Percentiles rank a stretch among this genome's conserved stretches.
Evolutionary conservation across 345 rosid species (phyloP).

Genomic region (Acer negundo): DNA sequence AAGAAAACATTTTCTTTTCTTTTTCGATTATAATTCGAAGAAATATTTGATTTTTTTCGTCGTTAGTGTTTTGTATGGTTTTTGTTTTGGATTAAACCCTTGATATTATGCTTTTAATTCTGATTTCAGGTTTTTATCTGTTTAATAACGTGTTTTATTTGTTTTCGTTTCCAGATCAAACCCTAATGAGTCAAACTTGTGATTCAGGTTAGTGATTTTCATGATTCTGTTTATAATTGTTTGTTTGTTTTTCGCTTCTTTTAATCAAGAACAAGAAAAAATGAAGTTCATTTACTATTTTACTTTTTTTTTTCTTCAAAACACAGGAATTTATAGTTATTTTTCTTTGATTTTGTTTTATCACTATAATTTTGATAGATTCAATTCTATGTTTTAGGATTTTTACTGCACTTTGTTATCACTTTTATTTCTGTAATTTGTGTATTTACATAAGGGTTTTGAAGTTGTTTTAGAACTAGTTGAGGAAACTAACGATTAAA

Average conservation of each 20-base stretch:
- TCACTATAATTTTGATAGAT: neutral
- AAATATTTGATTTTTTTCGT: neutral
- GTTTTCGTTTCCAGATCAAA: slow-evolving; percentile 26
- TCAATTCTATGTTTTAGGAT: no score
- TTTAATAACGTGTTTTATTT: neutral
- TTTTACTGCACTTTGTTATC: neutral
- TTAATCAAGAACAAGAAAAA: neutral
- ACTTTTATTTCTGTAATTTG: neutral
- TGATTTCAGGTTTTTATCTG: neutral
- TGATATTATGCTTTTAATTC: neutral
- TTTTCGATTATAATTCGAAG: neutral
- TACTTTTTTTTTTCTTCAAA: neutral
- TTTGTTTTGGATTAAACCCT: neutral
- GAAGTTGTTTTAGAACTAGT: slow-evolving; percentile 11
- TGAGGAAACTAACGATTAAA: slow-evolving; percentile 32
- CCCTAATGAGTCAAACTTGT: slow-evolving; percentile 12
- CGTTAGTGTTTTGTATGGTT: neutral
- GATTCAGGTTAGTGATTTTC: slow-evolving; percentile 22
- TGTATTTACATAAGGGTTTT: neutral
- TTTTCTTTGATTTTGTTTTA: no score
- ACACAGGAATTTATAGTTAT: neutral
- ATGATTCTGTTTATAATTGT: neutral
- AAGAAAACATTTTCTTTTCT: neutral
- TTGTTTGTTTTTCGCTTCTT: neutral
- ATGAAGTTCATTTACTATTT: neutral